Base-by-base conservation (phyloP, 768 basidiomycete species). In the Agaricus sinodeliciosus region DNA sequence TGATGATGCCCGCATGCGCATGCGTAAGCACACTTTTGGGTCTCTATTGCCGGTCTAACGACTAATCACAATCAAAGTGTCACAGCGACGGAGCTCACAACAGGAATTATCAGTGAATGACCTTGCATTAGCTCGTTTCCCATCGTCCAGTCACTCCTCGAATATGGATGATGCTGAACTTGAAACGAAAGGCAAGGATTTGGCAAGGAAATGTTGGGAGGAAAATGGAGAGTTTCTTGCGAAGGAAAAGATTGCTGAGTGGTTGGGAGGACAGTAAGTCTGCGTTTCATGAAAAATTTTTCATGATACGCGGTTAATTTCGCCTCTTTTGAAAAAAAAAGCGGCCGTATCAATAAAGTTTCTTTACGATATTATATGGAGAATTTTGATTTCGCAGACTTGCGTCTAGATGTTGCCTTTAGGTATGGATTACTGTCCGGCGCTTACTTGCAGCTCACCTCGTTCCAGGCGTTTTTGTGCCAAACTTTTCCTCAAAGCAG, bases 201-300 rank as follows among this genome's bases (percentile, higher is more conserved):
- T 90, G 41, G 94, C 94, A 0, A 68, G 74, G 34, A 79, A 83
- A 51, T 94, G 90, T 67, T 91, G 90, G 80, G 77, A 80, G 28
- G 92, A 94, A 60, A 92, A 98, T 61, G 87, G 87, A 59, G 77
- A 76, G 13, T 94, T 94, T 64, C 66, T 94, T 60, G 74, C 81
- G 12, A 85, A 85, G 63, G 93, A 94, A 61, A 95, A 94, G 72
- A 91, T 97, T 60, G 94, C 95, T 1, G 93, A 96, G 67, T 99
- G 91, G 85, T 76, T 99, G 37, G 96, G 96, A 60, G 87, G 91
- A 65, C 71, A 79, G 94, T 97, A 60, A 72, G 94, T 86, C 40
- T 9, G 19, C 37, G 39, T 31, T 28, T 28, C n/a, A 43, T 22
- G 22, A 13, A 25, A 13, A n/a, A 18, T 5, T 8, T 31, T 48